These are phyloP conservation scores for Coniosporium apollinis DNA, from an alignment of 495 filamentous ascomycete species.

Conservation along the genomic window DNA sequence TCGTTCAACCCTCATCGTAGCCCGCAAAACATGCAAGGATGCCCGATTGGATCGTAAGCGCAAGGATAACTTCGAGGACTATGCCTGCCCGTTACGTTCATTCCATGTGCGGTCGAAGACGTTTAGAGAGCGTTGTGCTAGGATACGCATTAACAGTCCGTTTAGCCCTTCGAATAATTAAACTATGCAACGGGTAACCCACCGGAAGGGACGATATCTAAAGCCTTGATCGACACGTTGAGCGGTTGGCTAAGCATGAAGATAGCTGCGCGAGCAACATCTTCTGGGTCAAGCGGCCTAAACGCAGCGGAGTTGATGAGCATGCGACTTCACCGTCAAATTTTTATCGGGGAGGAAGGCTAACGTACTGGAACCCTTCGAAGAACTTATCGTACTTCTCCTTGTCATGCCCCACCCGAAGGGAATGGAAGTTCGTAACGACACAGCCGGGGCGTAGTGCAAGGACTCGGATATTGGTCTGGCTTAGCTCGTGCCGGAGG, in stretches of 20 bases:
- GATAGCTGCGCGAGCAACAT: constrained; percentile 20
- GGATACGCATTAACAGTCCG: not conserved
- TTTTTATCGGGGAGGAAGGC: not conserved
- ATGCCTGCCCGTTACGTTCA: too few species aligned
- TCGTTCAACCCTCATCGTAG: too few species aligned
- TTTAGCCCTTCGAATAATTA: not conserved
- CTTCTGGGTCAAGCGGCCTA: constrained; percentile 13
- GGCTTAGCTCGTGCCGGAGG: constrained; percentile 21
- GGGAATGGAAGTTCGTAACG: constrained; percentile 25
- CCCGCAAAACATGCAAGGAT: too few species aligned
- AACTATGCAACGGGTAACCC: not conserved
- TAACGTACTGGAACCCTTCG: constrained; percentile 16
- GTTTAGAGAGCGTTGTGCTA: constrained; percentile 6
- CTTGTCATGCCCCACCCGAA: constrained; percentile 21
- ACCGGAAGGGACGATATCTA: constrained; percentile 22
- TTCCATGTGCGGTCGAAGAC: constrained; percentile 12
- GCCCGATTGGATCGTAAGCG: too few species aligned
- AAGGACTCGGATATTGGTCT: constrained; percentile 23
- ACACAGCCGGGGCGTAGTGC: constrained; percentile 24
- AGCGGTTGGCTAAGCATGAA: constrained; percentile 19
- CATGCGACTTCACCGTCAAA: too few species aligned
- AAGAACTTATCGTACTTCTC: constrained; percentile 19
- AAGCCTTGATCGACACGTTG: constrained; percentile 21
- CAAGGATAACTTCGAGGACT: too few species aligned
- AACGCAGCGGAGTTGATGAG: too few species aligned